Percentiles rank a stretch among this genome's conserved stretches.
Evolutionary conservation across 495 filamentous ascomycete species (phyloP).

Genomic region (Aspergillus baeticus): DNA sequence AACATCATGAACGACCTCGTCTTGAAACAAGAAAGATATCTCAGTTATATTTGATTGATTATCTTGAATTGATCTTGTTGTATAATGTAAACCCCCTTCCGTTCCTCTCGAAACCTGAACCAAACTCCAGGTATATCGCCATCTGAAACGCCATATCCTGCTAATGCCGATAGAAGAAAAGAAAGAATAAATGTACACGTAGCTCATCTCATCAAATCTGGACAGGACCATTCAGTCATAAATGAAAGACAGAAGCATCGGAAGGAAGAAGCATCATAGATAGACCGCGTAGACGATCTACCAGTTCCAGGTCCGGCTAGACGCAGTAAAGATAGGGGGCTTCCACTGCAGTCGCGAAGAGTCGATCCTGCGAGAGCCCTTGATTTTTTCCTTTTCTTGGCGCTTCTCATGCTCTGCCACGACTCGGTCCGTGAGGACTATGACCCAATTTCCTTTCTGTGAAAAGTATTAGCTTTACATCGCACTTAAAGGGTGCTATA

Average conservation of each 20-base stretch:
- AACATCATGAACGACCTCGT: no score
- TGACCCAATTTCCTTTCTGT: slow-evolving; percentile 87
- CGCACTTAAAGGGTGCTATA: neutral
- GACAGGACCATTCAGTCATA: neutral
- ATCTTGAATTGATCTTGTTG: no score
- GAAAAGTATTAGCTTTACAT: slow-evolving; percentile 21
- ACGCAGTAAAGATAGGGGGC: slow-evolving; percentile 89
- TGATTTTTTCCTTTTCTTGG: slow-evolving; percentile 71
- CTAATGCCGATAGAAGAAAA: neutral
- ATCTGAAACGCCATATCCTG: slow-evolving; percentile 4
- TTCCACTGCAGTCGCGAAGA: slow-evolving; percentile 85
- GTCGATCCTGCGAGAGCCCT: slow-evolving; percentile 74
- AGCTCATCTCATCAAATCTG: neutral
- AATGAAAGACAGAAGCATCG: neutral
- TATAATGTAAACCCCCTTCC: neutral
- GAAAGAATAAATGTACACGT: neutral
- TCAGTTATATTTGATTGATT: no score
- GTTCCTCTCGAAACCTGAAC: neutral
- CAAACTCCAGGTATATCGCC: slow-evolving; percentile 8
- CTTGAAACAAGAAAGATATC: no score
- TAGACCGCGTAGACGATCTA: slow-evolving; percentile 30
- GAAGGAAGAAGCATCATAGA: neutral
- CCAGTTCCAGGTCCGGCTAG: slow-evolving; percentile 94
- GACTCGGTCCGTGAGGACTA: slow-evolving; percentile 78
- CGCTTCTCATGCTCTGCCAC: slow-evolving; percentile 72